These are phyloP conservation scores for Debaryomyces tyrocola DNA, from an alignment of 805 yeast species.

Conservation along the genomic window DNA sequence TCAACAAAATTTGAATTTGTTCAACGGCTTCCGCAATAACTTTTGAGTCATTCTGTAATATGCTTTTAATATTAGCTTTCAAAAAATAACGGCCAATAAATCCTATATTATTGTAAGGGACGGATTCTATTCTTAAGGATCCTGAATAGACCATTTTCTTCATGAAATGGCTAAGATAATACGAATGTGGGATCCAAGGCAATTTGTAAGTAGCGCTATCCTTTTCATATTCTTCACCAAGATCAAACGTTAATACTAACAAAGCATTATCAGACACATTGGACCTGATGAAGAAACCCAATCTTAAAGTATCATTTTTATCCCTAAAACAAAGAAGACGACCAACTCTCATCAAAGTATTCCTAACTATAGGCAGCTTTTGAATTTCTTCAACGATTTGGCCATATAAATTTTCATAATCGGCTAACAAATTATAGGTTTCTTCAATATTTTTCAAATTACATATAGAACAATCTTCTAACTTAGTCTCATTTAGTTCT, in stretches of 20 bases:
- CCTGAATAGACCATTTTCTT: constrained; percentile 33
- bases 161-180: constrained; percentile 37
- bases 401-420: constrained; percentile 45
- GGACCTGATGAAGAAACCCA: constrained; percentile 57
- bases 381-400: constrained; percentile 49
- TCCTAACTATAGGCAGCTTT: constrained; percentile 47
- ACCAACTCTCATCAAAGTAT: constrained; percentile 49
- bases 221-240: constrained; percentile 33
- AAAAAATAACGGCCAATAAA: constrained; percentile 41
- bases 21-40: constrained; percentile 36
- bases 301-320: constrained; percentile 33
- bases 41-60: constrained; percentile 34
- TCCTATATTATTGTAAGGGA: constrained; percentile 43
- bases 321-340: constrained; percentile 60
- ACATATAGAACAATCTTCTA: constrained; percentile 36
- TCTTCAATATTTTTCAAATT: constrained; percentile 43
- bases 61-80: constrained; percentile 29
- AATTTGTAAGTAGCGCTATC: constrained; percentile 20
- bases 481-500: constrained; percentile 39
- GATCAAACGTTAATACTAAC: constrained; percentile 46
- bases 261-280: constrained; percentile 30
- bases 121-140: constrained; percentile 34
- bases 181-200: constrained; percentile 38
- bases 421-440: constrained; percentile 44
- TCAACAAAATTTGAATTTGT: constrained; percentile 35